Base-by-base conservation (phyloP, 441 rosid species). In the Gossypium schwendimanii region DNA sequence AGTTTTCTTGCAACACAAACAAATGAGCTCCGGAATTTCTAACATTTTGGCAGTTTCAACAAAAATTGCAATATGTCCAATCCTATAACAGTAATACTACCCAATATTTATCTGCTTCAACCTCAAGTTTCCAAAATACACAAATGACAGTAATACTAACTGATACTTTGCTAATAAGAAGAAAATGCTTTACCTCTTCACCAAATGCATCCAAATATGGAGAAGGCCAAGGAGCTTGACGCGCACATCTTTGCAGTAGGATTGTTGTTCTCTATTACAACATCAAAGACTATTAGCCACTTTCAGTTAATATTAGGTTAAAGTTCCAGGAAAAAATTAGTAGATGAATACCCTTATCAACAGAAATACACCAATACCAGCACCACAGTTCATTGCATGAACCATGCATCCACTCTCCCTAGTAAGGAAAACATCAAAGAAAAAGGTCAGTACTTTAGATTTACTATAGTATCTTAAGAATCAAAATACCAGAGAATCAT, bases 201-300 rank as follows among this genome's bases (percentile, higher is more conserved):
- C 99, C 99, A 84, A 84, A 96, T 7, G 86, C 83, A 86, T 96
- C 99, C 86, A 96, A 82, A 82, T 92, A 96, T 6, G 84, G 98
- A 55, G 99, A 94, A n/a, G 95, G 97, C 99, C 99, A 96, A 71
- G 88, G 85, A 76, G 97, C 87, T 77, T 84, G 98, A 21, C 93
- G 96, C n/a, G 87, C 92, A 79, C 84, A 87, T 81, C 99, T 88
- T 83, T 88, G 97, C 33, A 96, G 87, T 77, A 89, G 78, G 82
- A 92, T 87, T 39, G 92, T 88, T 53, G 99, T 94, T 82, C 84
- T 91, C 99, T 96, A 76, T 73, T 20, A 75, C 58, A 69, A 74
- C 24, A 80, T 69, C 31, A 63, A 76, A 72, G 21, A 75, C 54
- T 10, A 65, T 41, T 61, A 41, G 70, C 75, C 78, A 61, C 62